Evolutionary conservation across 768 basidiomycete species (phyloP).

Genomic region (Dacryopinax primogenitus): DNA sequence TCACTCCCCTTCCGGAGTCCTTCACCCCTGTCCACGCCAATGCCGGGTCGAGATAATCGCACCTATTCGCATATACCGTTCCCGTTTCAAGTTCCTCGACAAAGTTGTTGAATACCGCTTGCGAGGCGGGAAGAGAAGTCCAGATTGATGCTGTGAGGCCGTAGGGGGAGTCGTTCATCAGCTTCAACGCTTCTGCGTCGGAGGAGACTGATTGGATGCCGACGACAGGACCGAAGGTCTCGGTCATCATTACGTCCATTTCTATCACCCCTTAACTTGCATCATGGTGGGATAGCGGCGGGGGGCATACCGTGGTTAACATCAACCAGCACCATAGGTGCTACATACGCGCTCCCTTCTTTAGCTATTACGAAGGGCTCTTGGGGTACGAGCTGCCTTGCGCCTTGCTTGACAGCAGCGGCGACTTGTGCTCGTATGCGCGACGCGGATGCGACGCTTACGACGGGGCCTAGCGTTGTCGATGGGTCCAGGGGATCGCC

Average conservation of each 20-base stretch:
- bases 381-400: slow-evolving; percentile 59
- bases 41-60: slow-evolving; percentile 85
- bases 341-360: slow-evolving; percentile 74
- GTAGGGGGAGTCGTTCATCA: slow-evolving; percentile 96
- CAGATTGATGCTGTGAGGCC: slow-evolving; percentile 91
- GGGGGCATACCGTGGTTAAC: slow-evolving; percentile 65
- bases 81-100: slow-evolving; percentile 69
- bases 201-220: slow-evolving; percentile 78
- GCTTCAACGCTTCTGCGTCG: slow-evolving; percentile 72
- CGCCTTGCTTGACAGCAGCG: slow-evolving; percentile 80
- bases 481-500: slow-evolving; percentile 67
- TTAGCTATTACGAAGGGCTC: slow-evolving; percentile 53
- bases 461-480: slow-evolving; percentile 84
- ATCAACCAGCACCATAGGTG: slow-evolving; percentile 78
- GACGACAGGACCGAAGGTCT: slow-evolving; percentile 86
- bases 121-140: slow-evolving; percentile 60
- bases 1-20: slow-evolving; percentile 81
- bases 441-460: slow-evolving; percentile 73
- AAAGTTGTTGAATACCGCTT: slow-evolving; percentile 52
- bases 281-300: slow-evolving; percentile 11
- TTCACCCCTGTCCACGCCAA: slow-evolving; percentile 92
- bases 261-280: slow-evolving; percentile 30
- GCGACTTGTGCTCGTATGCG: slow-evolving; percentile 74
- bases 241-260: slow-evolving; percentile 90
- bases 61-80: slow-evolving; percentile 88